Conservation (phyloP, 495 filamentous ascomycete species). For the Haplographium delicatum region DNA sequence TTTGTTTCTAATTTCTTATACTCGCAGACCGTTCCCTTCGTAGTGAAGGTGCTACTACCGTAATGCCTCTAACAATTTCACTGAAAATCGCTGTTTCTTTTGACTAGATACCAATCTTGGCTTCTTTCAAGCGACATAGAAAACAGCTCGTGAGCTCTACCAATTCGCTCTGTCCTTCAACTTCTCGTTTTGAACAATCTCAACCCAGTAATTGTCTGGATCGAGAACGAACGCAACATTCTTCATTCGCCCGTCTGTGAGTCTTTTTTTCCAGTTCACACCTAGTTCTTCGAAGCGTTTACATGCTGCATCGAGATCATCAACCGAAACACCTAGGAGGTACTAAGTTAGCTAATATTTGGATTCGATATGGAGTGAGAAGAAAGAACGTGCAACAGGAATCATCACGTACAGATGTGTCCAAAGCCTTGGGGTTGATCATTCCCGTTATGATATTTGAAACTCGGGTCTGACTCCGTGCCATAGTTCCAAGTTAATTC, state of each 20-base stretch:
- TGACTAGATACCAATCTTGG: too few relatives aligned
- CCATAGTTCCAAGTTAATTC: conserved; percentile 97
- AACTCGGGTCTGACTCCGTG: conserved; percentile 80
- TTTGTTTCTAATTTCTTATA: too few relatives aligned
- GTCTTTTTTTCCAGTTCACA: conserved; percentile 88
- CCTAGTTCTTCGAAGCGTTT: conserved; percentile 73
- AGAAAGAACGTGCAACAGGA: neutral
- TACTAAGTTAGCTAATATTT: neutral
- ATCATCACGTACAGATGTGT: conserved; percentile 78
- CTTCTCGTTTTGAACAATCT: conserved; percentile 69
- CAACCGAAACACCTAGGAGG: conserved; percentile 67
- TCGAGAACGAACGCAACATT: conserved; percentile 92
- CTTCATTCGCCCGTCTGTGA: conserved; percentile 89
- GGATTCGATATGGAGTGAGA: too few relatives aligned
- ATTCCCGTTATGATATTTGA: conserved; percentile 92
- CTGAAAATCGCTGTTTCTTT: too few relatives aligned
- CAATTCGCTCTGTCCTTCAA: conserved; percentile 44
- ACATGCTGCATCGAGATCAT: conserved; percentile 82
- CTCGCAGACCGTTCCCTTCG: too few relatives aligned
- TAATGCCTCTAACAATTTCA: too few relatives aligned
- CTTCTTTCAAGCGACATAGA: too few relatives aligned
- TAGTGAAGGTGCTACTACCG: too few relatives aligned
- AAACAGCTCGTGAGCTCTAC: conserved; percentile 24
- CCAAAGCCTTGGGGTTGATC: conserved; percentile 89
- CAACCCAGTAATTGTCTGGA: conserved; percentile 90